Conservation (phyloP, 2,329 filamentous ascomycete species). For the Myriosclerotinia curreyana region DNA sequence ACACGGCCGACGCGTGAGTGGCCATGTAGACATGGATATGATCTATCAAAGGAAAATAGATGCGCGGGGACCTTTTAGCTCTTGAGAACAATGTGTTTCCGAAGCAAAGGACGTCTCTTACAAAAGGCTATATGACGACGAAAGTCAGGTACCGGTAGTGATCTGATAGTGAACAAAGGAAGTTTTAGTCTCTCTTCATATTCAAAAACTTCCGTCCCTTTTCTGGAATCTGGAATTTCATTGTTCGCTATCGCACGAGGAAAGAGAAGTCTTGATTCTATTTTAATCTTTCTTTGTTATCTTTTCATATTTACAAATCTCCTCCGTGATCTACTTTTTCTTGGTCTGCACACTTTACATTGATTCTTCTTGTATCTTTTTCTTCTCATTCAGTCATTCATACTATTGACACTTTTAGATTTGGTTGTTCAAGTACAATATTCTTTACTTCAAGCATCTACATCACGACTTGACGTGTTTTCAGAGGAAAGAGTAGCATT, state of each 20-base stretch:
- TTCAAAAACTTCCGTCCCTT: conserved; percentile 27
- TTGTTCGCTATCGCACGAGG: conserved; percentile 5
- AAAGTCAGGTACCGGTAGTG: conserved; percentile 21
- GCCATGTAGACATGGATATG: conserved; percentile 6
- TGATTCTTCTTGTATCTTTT: conserved; percentile 31
- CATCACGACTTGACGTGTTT: neutral
- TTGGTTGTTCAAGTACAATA: conserved; percentile 6
- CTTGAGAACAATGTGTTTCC: conserved; percentile 5
- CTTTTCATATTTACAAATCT: conserved; percentile 3
- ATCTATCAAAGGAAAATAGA: conserved; percentile 1
- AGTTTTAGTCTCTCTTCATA: conserved; percentile 10
- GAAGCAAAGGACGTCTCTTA: conserved; percentile 4
- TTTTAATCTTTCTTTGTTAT: conserved; percentile 16
- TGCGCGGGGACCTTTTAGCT: neutral
- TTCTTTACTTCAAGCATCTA: conserved; percentile 10
- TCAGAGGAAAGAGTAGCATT: neutral
- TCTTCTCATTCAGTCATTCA: conserved; percentile 29
- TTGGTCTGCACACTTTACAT: neutral
- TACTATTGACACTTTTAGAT: conserved; percentile 12
- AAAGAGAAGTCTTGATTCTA: neutral
- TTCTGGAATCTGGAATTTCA: conserved; percentile 31
- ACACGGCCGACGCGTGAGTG: conserved; percentile 32
- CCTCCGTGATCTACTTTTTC: neutral
- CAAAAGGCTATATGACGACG: conserved; percentile 27
- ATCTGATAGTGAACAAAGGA: conserved; percentile 27